phyloP scores from a whole-genome alignment of 305 asterid genomes.

The Rubia tinctorum region DNA sequence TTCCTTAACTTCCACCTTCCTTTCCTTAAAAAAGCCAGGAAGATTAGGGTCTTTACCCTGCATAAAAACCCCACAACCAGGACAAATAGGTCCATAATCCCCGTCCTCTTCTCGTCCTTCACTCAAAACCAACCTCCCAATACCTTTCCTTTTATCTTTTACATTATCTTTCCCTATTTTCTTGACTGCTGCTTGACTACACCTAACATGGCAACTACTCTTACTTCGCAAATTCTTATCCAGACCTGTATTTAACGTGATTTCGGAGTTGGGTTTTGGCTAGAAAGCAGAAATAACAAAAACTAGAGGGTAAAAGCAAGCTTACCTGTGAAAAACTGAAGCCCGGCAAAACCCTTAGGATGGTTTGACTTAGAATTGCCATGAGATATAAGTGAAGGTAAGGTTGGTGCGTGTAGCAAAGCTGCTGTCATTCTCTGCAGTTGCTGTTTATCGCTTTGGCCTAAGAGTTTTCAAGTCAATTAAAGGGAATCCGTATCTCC shows the following conservation, averaged over 20 bases:
- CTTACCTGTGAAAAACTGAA: constrained; percentile 14
- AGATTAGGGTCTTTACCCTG: constrained; percentile 76
- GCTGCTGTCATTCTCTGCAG: constrained; percentile 13
- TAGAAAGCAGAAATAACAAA: background rate
- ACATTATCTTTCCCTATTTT: constrained; percentile 6
- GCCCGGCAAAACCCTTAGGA: constrained; percentile 3
- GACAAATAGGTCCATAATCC: constrained; percentile 61
- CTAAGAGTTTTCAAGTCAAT: background rate
- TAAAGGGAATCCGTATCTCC: no score
- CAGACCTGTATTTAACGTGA: constrained; percentile 17
- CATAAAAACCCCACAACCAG: constrained; percentile 97
- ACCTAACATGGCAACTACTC: constrained; percentile 10
- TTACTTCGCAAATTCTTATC: constrained; percentile 3
- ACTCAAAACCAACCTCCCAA: constrained; percentile 53
- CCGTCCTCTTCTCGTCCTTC: constrained; percentile 88
- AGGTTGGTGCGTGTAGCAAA: constrained; percentile 1
- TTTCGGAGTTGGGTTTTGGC: constrained; percentile 4
- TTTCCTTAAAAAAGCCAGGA: constrained; percentile 70
- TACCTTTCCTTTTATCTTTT: constrained; percentile 31
- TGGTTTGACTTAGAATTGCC: background rate
- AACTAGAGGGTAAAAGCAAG: background rate
- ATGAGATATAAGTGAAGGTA: constrained; percentile 10
- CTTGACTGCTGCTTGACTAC: constrained; percentile 19
- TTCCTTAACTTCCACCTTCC: constrained; percentile 36
- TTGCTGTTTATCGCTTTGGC: background rate